Base-by-base conservation (phyloP, 108 stramenopile species). In the Conticribra guillardii region DNA sequence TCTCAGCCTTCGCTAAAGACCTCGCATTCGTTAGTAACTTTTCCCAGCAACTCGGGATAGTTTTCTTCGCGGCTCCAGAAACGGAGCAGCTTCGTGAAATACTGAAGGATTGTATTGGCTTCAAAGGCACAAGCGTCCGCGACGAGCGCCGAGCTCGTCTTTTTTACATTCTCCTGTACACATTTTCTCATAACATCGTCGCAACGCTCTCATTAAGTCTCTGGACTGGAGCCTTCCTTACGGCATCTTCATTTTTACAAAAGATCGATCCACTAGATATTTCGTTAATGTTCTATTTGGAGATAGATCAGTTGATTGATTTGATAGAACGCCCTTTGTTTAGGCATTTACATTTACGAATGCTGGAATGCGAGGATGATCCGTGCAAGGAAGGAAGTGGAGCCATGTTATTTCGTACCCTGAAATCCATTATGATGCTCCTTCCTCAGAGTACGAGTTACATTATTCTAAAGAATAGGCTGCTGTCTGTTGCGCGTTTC, bases 401-500 rank as follows among this genome's bases (percentile, higher is more conserved):
- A 0, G 84, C 89, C 2, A 94, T 94, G 93, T 69, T 94, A 24
- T 94, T 91, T 68, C 85, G 81, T 32, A 73, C 81, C 1, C 67
- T 94, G 37, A 87, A 86, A 57, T 77, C 82, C 1, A 68, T 94
- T 15, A 66, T 92, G 45, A 94, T 94, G 93, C 73, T 91, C 7
- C 55, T 94, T 3, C 93, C 93, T 2, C 90, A 92, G 63, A 90
- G 90, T 63, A 90, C 90, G 31, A 88, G 85, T 57, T 94, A 90
- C 69, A 73, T 72, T 53, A 79, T 92, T 14, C 76, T 94, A 41
- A 81, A 83, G 24, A 85, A 87, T 73, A 84, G 93, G 0, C 69
- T 94, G 44, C 60, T 75, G 15, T 86, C 89, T 34, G 73, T 81
- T 8, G 84, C 90, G 23, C 82, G 88, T 57, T 94, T 87, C 57